phyloP scores from a whole-genome alignment of 2,329 filamentous ascomycete species.

The Rasamsonia emersonii region DNA sequence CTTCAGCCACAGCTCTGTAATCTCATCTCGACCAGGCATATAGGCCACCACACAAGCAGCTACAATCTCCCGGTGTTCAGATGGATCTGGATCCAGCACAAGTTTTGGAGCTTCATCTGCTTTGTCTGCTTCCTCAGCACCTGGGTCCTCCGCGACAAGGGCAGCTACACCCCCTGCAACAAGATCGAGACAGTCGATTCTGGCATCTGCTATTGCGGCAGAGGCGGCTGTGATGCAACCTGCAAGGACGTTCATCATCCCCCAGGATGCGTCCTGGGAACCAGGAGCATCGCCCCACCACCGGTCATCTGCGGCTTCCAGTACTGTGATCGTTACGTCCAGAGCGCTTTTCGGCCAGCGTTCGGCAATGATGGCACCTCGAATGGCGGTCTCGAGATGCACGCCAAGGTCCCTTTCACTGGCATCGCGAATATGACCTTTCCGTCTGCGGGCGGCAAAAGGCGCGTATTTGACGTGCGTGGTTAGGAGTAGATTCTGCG shows the following conservation, averaged over 20 bases:
- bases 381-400: constrained; percentile 82
- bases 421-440: constrained; percentile 77
- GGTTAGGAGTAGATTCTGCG: constrained; percentile 80
- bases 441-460: constrained; percentile 74
- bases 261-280: constrained; percentile 59
- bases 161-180: constrained; percentile 85
- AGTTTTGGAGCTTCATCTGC: constrained; percentile 20
- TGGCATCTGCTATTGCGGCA: constrained; percentile 85
- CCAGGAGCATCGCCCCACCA: constrained; percentile 52
- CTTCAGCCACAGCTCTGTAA: constrained; percentile 92
- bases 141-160: constrained; percentile 45
- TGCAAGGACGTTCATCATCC: constrained; percentile 82
- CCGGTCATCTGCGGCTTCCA: constrained; percentile 83
- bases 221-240: constrained; percentile 91
- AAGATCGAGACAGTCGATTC: constrained; percentile 90
- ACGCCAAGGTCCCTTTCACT: constrained; percentile 83
- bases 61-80: constrained; percentile 67
- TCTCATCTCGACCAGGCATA: constrained; percentile 75
- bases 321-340: constrained; percentile 86
- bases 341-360: constrained; percentile 97
- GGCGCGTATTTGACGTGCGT: constrained; percentile 96
- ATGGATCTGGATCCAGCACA: constrained; percentile 72
- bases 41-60: constrained; percentile 89
- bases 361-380: constrained; percentile 84
- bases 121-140: constrained; percentile 9